Percentiles rank a stretch among this genome's conserved stretches.
Conservation (phyloP, 306 rosid genomes). For the Gastrolobium villosum region DNA sequence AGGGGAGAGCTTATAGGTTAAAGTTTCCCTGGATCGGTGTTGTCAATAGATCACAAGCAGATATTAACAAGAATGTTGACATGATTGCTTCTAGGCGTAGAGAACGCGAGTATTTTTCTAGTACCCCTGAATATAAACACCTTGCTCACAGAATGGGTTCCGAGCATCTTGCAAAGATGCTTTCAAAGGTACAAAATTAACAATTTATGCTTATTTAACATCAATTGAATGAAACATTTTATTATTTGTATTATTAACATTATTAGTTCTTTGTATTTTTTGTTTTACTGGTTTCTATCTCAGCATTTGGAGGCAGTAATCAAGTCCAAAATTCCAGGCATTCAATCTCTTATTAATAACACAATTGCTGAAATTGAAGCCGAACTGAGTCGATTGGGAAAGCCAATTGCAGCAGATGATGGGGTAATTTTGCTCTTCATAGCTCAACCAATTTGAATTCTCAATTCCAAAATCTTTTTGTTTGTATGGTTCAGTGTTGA, state of each 20-base stretch:
- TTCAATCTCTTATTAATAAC: conserved; percentile 91
- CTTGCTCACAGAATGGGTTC: conserved; percentile 95
- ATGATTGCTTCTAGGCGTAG: conserved; percentile 98
- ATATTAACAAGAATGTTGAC: conserved; percentile 94
- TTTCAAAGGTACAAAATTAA: conserved; percentile 75
- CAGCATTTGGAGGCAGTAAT: conserved; percentile 99
- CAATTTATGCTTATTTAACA: neutral
- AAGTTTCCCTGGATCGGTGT: conserved; percentile 97
- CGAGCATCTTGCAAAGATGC: conserved; percentile 92
- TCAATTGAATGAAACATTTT: neutral
- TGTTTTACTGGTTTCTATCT: conserved; percentile 14
- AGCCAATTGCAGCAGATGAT: conserved; percentile 87
- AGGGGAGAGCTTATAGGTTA: conserved; percentile 80
- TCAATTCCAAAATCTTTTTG: neutral
- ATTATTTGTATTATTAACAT: neutral
- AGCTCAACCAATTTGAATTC: neutral
- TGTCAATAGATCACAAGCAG: conserved; percentile 90
- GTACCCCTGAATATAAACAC: conserved; percentile 89
- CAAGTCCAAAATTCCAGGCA: conserved; percentile 93
- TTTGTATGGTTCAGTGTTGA: conserved; percentile 2
- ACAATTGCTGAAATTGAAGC: conserved; percentile 86
- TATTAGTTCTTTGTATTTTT: neutral
- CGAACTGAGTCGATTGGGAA: conserved; percentile 91
- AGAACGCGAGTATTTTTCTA: conserved; percentile 84
- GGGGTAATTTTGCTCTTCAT: conserved; percentile 72